phyloP scores from a whole-genome alignment of 225 moss, liverwort and hornwort genomes.

The Pleurozium schreberi region DNA sequence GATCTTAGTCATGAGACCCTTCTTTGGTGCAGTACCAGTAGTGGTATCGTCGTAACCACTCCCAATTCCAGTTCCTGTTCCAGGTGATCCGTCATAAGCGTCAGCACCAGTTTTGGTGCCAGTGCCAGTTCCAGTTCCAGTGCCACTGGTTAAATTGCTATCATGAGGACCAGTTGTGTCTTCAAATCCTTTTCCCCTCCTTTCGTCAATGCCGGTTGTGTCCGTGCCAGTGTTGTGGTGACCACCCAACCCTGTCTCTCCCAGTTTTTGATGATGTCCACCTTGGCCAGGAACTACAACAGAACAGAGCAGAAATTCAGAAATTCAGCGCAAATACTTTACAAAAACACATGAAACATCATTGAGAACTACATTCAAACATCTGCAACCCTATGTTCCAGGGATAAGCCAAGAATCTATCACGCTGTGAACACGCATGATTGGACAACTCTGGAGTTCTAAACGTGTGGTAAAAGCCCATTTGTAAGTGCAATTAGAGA shows the following conservation, averaged over 20 bases:
- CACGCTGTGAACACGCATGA: too few relatives aligned
- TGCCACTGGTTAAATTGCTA: background rate
- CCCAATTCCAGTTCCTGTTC: background rate
- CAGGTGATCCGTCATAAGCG: background rate
- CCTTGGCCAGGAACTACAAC: background rate
- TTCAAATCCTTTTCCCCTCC: background rate
- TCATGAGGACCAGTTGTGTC: background rate
- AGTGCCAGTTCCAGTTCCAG: background rate
- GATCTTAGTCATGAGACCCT: slow-evolving; percentile 6
- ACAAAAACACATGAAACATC: background rate
- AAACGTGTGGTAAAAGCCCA: background rate
- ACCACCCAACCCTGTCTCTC: background rate
- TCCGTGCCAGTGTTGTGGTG: background rate
- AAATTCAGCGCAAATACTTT: background rate
- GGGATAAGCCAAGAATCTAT: too few relatives aligned
- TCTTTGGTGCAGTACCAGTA: background rate
- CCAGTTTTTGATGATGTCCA: background rate
- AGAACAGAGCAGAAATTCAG: background rate
- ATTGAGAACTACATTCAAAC: background rate
- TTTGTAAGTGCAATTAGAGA: background rate
- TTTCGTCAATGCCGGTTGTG: background rate
- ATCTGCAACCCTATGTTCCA: background rate
- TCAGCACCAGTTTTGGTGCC: background rate
- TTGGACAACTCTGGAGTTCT: rapidly evolving
- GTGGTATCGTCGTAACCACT: background rate